Base-by-base conservation (phyloP, 805 yeast genomes). In the Lipomyces yamadae region DNA sequence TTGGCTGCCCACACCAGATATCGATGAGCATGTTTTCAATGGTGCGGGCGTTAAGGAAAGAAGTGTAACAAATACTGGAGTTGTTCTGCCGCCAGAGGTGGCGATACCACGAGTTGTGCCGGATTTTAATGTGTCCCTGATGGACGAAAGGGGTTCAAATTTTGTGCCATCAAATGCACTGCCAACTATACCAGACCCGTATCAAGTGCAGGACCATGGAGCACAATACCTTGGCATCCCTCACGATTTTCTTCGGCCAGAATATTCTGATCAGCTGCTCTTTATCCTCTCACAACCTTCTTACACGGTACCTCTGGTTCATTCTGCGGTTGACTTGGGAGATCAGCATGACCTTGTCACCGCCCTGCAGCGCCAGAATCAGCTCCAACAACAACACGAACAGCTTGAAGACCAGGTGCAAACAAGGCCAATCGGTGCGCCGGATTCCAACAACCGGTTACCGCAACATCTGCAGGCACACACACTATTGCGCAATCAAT, bases 341-440 rank as follows among this genome's bases (percentile, higher is more conserved):
- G 48, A 42, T n/a, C 48, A 42, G 48, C 48, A 42, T 42, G 48
- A 42, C 10, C 48, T 42, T 42, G 48, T 42, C 6, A n/a, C 48
- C 48, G 24, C n/a, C 8, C 48, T 42, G 3, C 48, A 42, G 48
- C n/a, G 24, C 8, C 48, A 42, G 48, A 24, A n/a, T n/a, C 24
- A 42, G 7, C 24, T 15, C n/a, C 48, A 7, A 6, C 18, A 42
- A 15, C 48, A 15, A 37, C 39, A 5, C 7, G 11, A 35, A 35
- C 37, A 35, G 11, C 37, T 8, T 8, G 11, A 35, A 35, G 11
- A 35, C 7, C 37, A 35, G 11, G 11, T 8, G 11, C 37, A 35
- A 35, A 35, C 37, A 35, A 35, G 8, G 13, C 10, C 13, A 8
- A 35, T 11, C 8, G 1, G 13, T 10, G 39, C 39, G 3, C 13